Conservation (phyloP, 768 basidiomycete species). For the Suillus occidentalis region DNA sequence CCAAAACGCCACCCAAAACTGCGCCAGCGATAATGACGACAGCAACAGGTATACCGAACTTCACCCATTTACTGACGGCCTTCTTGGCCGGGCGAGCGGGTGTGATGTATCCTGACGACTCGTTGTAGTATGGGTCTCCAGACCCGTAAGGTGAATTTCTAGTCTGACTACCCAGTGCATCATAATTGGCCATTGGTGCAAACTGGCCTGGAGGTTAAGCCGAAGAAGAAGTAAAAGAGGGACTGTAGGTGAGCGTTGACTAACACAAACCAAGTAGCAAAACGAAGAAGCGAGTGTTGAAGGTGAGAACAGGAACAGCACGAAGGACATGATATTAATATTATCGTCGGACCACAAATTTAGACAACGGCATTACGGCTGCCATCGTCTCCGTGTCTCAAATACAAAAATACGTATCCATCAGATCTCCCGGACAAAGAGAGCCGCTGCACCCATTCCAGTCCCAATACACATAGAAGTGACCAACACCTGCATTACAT, state of each 20-base stretch:
- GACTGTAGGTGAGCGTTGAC: slow-evolving; percentile 24
- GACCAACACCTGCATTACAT: slow-evolving; percentile 60
- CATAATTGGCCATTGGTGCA: slow-evolving; percentile 41
- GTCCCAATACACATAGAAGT: slow-evolving; percentile 89
- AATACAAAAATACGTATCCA: background rate
- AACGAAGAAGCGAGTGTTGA: slow-evolving; percentile 10
- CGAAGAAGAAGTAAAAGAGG: slow-evolving; percentile 16
- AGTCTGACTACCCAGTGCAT: slow-evolving; percentile 27
- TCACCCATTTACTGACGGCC: slow-evolving; percentile 68
- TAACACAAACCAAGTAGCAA: slow-evolving; percentile 14
- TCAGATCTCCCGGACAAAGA: slow-evolving; percentile 54
- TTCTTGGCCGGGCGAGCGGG: slow-evolving; percentile 50
- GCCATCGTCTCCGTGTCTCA: background rate
- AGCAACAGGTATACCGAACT: slow-evolving; percentile 67
- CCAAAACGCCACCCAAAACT: slow-evolving; percentile 80
- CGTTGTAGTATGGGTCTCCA: slow-evolving; percentile 67
- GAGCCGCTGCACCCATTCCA: slow-evolving; percentile 88
- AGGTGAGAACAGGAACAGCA: background rate
- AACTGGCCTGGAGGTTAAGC: slow-evolving; percentile 17
- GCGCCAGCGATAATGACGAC: slow-evolving; percentile 65
- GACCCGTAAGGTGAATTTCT: slow-evolving; percentile 50
- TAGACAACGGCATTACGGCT: slow-evolving; percentile 12
- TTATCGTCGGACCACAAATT: slow-evolving; percentile 13
- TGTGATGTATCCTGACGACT: slow-evolving; percentile 69
- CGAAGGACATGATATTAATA: background rate